Conservation (phyloP, 306 rosid species). For the Dalbergia cultrata region DNA sequence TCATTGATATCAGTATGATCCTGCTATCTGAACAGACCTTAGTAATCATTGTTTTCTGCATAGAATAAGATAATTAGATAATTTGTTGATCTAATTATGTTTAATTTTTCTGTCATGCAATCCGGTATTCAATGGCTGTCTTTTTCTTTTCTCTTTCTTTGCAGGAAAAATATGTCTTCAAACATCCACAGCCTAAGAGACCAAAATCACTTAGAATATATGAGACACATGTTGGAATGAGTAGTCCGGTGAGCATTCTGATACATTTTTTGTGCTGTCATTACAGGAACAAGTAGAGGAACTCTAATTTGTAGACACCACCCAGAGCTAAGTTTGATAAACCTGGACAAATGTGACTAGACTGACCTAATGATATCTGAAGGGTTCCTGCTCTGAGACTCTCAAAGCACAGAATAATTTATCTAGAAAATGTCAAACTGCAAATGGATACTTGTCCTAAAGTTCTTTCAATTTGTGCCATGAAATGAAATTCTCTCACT, state of each 20-base stretch:
- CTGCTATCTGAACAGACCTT: conserved; percentile 31
- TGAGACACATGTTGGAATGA: conserved; percentile 97
- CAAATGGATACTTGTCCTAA: conserved; percentile 12
- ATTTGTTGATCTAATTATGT: conserved; percentile 1
- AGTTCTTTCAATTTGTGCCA: conserved; percentile 26
- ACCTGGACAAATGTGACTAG: neutral
- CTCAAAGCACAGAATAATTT: neutral
- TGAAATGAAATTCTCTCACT: conserved; percentile 9
- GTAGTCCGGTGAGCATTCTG: conserved; percentile 81
- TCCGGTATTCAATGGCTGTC: conserved; percentile 24
- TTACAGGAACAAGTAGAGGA: conserved; percentile 30
- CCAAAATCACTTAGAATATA: conserved; percentile 95
- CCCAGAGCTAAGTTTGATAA: conserved; percentile 7
- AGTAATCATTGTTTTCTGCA: conserved; percentile 26
- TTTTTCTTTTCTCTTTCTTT: conserved; percentile 44
- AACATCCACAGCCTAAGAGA: conserved; percentile 88
- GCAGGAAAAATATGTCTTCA: conserved; percentile 84
- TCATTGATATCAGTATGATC: conserved; percentile 25
- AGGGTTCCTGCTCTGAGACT: conserved; percentile 7
- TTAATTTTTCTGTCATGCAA: conserved; percentile 34
- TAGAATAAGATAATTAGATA: neutral
- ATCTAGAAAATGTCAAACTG: conserved; percentile 38
- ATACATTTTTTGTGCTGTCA: conserved; percentile 36
- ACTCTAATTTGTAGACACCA: neutral
- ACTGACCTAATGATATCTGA: conserved; percentile 16